These are phyloP conservation scores for Syzygium aqueum DNA, from an alignment of 345 rosid species.

Conservation along the genomic window DNA sequence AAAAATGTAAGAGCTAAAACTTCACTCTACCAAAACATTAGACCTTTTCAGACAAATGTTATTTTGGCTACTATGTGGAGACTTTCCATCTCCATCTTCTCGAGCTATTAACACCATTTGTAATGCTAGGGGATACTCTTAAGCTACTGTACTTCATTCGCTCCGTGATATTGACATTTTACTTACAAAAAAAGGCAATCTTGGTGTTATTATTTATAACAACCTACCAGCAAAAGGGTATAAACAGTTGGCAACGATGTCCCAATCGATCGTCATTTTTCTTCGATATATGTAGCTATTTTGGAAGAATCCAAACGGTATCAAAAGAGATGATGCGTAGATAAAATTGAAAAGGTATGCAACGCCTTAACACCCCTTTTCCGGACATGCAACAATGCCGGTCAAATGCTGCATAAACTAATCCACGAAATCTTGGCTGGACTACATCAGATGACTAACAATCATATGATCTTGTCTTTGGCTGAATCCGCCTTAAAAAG, in stretches of 20 bases:
- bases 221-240: background rate
- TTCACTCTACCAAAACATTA: no score
- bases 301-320: background rate
- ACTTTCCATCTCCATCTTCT: no score
- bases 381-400: background rate
- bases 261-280: background rate
- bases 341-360: background rate
- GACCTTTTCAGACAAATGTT: no score
- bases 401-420: background rate
- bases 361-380: background rate
- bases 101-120: no score
- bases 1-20: no score
- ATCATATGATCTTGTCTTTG: background rate
- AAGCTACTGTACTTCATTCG: no score
- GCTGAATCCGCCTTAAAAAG: background rate
- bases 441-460: background rate
- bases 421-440: background rate
- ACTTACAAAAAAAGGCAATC: background rate
- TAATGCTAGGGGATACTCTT: no score
- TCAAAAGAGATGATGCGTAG: background rate
- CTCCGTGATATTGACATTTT: no score
- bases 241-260: background rate
- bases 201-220: background rate
- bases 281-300: background rate
- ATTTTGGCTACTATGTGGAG: no score